phyloP scores from a whole-genome alignment of 441 rosid species.

The Breynia disticha region DNA sequence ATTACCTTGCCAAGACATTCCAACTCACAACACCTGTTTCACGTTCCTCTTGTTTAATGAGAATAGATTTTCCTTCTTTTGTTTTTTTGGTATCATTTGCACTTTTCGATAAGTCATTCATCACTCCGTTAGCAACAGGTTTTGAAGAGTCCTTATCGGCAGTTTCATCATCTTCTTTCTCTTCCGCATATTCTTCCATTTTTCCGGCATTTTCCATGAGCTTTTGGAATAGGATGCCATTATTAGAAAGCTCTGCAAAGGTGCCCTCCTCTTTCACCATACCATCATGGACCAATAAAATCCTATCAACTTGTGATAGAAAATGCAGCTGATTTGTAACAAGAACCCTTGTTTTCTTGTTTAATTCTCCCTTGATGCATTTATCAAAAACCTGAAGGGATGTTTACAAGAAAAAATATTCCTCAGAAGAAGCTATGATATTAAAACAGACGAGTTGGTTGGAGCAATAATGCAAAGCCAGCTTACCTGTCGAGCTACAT shows the following conservation, averaged over 20 bases:
- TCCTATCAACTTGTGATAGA: slow-evolving; percentile 86
- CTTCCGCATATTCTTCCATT: slow-evolving; percentile 80
- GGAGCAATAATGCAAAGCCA: slow-evolving; percentile 6
- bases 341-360: slow-evolving; percentile 83
- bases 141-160: slow-evolving; percentile 29
- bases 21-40: slow-evolving; percentile 93
- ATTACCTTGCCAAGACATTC: slow-evolving; percentile 74
- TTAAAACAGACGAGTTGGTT: background rate
- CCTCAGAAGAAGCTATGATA: background rate
- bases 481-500: slow-evolving; percentile 83
- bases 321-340: slow-evolving; percentile 96
- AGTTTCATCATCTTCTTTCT: slow-evolving; percentile 37
- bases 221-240: slow-evolving; percentile 65
- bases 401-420: no score
- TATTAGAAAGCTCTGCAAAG: slow-evolving; percentile 70
- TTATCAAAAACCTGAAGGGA: slow-evolving; percentile 76
- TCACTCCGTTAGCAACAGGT: slow-evolving; percentile 46
- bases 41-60: slow-evolving; percentile 93
- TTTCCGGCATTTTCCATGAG: slow-evolving; percentile 99
- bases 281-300: slow-evolving; percentile 80
- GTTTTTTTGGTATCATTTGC: slow-evolving; percentile 34
- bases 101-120: slow-evolving; percentile 28
- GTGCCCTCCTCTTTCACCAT: slow-evolving; percentile 84
- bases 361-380: slow-evolving; percentile 76
- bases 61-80: slow-evolving; percentile 77